Evolutionary conservation across 2,329 filamentous ascomycete species (phyloP).

Genomic region (Beauveria brongniartii): DNA sequence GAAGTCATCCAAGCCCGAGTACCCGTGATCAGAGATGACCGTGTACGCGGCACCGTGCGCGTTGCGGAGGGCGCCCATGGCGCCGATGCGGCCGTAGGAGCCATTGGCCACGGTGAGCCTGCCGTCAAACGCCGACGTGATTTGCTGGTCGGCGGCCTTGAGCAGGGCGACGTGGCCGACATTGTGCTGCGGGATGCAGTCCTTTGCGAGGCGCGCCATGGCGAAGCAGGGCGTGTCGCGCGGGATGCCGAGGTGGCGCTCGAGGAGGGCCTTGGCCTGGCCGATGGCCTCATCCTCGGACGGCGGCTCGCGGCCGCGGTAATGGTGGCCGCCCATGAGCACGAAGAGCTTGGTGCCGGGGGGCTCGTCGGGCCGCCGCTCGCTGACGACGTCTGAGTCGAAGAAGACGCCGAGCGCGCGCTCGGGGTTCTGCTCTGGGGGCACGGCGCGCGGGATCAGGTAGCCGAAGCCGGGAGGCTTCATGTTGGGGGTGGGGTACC

Average conservation of each 20-base stretch:
- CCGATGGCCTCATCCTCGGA: constrained; percentile 54
- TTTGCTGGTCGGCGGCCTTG: constrained; percentile 43
- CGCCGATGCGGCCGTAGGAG: constrained; percentile 45
- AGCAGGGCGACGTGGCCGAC: constrained; percentile 67
- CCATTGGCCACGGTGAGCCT: constrained; percentile 55
- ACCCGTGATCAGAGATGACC: constrained; percentile 19
- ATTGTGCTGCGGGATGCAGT: constrained; percentile 87
- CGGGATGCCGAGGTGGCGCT: constrained; percentile 66
- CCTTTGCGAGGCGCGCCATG: constrained; percentile 47
- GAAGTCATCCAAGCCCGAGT: constrained; percentile 27
- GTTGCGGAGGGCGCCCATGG: constrained; percentile 43
- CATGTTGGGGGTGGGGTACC: constrained; percentile 59
- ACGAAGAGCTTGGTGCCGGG: constrained; percentile 80
- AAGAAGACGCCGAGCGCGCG: constrained; percentile 86
- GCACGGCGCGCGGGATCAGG: constrained; percentile 70
- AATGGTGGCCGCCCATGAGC: constrained; percentile 92
- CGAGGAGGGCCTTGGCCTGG: constrained; percentile 63
- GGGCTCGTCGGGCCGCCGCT: constrained; percentile 42
- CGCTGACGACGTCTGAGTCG: constrained; percentile 54
- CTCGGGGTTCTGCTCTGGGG: constrained; percentile 68
- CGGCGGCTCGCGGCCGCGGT: constrained; percentile 49
- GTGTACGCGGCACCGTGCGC: constrained; percentile 35
- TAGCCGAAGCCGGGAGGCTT: constrained; percentile 77
- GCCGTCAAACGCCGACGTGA: constrained; percentile 49
- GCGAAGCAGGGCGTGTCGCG: constrained; percentile 50